A percentile compares a stretch with the other conserved stretches of the same genome.
Conservation (phyloP, 345 rosid species). For the Passiflora organensis region DNA sequence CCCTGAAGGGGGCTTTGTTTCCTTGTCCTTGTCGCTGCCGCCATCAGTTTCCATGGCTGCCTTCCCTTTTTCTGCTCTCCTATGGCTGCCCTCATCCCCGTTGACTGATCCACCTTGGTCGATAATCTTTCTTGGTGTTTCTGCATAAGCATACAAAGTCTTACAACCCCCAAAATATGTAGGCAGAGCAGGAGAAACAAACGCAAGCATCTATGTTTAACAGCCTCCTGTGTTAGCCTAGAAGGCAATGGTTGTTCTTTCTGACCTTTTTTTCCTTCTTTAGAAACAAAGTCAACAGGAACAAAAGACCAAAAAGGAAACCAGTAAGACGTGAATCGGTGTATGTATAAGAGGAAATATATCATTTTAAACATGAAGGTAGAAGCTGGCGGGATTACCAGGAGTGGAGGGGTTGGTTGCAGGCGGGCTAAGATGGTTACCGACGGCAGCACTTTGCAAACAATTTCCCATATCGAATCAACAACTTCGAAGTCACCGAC, state of each 20-base stretch:
- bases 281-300: neutral
- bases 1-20: neutral
- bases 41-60: neutral
- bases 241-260: too few relatives aligned
- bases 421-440: neutral
- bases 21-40: too few relatives aligned
- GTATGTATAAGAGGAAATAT: neutral
- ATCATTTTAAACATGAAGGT: too few relatives aligned
- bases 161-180: too few relatives aligned
- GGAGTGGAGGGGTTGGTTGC: neutral
- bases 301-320: neutral
- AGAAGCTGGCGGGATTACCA: constrained; percentile 2
- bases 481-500: neutral
- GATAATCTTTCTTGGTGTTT: neutral
- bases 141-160: too few relatives aligned
- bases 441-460: constrained; percentile 4
- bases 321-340: neutral
- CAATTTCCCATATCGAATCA: constrained; percentile 15
- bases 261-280: too few relatives aligned
- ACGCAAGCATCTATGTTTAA: neutral
- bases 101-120: neutral
- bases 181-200: too few relatives aligned
- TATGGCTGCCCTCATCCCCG: neutral
- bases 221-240: neutral
- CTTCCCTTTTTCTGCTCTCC: neutral